Base-by-base conservation (phyloP, 805 yeast genomes). In the Ogataea henricii region DNA sequence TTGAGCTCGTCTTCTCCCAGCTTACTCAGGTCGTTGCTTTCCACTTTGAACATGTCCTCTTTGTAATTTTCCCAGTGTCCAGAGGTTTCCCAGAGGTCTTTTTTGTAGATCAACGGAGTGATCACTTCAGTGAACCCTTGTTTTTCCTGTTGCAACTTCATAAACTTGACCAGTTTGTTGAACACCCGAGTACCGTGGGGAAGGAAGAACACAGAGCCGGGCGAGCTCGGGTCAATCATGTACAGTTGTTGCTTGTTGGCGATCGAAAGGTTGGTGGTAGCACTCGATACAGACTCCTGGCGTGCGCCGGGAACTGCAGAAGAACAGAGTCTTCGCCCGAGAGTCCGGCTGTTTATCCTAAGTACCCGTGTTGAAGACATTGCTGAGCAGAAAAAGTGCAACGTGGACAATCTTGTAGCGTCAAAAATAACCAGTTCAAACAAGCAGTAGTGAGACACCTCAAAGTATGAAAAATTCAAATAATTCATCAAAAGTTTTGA, bases 1-100 rank as follows among this genome's bases (percentile, higher is more conserved):
- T 60, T 51, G 26, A 66, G 69, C 22, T 65, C 69, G 13, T 69
- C 74, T 40, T 77, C 79, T 34, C 71, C 51, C 13, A 51, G 20
- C 40, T 55, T 57, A 8, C 57, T 46, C 34, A 54, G 13, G 51
- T 74, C 79, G 49, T 76, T 74, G 1, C 91, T 87, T 48, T 79
- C 84, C 1, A 91, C 96, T 58, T 81, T 77, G 64, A 91, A 92
- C 99, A 92, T 92, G 66, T 92, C 98, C 32, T 88, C 92, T 57
- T 88, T 80, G 64, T 94, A 92, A 62, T 92, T 91, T 10, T 84
- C 87, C 97, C 97, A 92, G 68, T 94, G 99, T 0, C 98, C 98
- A 9, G 96, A 86, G 43, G 77, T 81, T 66, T 90, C 86, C 97
- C 97, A 94, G 14, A 94, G 71, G 30, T 81, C 78, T 48, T 83